Evolutionary conservation across 495 filamentous ascomycete species (phyloP).

Genomic region (Aspergillus incahuasiensis): DNA sequence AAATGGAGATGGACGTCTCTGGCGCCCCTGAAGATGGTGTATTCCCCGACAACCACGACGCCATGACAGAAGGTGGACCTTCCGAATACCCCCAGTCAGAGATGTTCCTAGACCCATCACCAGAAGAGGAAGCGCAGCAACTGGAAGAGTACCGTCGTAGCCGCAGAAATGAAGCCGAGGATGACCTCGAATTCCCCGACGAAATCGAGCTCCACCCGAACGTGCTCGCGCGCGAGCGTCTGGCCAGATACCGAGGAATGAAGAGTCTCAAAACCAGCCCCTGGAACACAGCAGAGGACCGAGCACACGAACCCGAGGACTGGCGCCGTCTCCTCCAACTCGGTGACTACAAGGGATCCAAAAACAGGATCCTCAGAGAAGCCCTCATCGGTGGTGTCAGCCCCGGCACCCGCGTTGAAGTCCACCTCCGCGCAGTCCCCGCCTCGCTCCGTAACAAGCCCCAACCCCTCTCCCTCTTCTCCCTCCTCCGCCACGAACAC

Average conservation of each 20-base stretch:
- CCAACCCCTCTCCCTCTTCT: constrained; percentile 67
- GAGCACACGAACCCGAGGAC: constrained; percentile 78
- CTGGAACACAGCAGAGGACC: constrained; percentile 87
- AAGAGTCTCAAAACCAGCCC: constrained; percentile 80
- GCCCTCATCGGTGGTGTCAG: constrained; percentile 79
- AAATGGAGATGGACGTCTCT: constrained; percentile 46
- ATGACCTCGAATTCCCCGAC: constrained; percentile 93
- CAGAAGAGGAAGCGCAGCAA: constrained; percentile 77
- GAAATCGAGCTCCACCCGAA: constrained; percentile 93
- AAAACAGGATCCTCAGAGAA: constrained; percentile 69
- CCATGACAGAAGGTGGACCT: constrained; percentile 70
- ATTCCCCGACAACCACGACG: constrained; percentile 63
- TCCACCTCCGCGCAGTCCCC: constrained; percentile 74
- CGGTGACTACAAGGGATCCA: constrained; percentile 75
- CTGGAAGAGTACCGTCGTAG: constrained; percentile 73
- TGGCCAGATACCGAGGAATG: constrained; percentile 80
- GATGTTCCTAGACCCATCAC: constrained; percentile 81
- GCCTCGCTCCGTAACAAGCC: constrained; percentile 51
- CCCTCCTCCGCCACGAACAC: constrained; percentile 87
- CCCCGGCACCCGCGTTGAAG: constrained; percentile 72
- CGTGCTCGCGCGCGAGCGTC: constrained; percentile 76
- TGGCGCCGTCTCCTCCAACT: constrained; percentile 82
- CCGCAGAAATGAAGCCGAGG: constrained; percentile 71
- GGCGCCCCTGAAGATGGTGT: constrained; percentile 70
- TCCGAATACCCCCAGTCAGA: constrained; percentile 89